Base-by-base conservation (phyloP, 805 yeast genomes). In the Hanseniaspora lindneri region DNA sequence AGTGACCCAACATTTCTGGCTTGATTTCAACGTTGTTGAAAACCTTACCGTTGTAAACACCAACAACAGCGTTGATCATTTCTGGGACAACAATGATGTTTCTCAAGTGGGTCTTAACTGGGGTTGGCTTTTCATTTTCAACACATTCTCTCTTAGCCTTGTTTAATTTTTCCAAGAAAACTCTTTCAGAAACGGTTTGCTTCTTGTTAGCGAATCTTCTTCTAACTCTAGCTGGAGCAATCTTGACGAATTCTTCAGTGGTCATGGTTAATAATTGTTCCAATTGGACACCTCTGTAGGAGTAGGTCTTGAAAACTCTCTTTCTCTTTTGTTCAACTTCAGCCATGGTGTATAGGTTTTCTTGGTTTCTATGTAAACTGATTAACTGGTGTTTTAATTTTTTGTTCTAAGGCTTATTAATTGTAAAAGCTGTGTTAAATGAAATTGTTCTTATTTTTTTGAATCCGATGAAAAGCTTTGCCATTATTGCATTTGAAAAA, bases 1-100 rank as follows among this genome's bases (percentile, higher is more conserved):
- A 92, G 83, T 89, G 96, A 71, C 98, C 97, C 70, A 89, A 88
- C 98, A 92, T 92, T 79, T 92, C 99, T 68, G 98, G 96, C 74
- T 77, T 87, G 75, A 92, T 76, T 75, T 92, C 99, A 72, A 92
- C 96, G 66, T 81, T 83, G 94, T 89, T 89, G 94, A 92, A 92
- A 64, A 77, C 85, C 79, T 92, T 92, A 77, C 99, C 99, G 81
- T 92, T 92, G 95, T 92, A 92, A 65, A 92, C 83, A 76, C 96
- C 96, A 64, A 92, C 80, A 61, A 89, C 94, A 56, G 96, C 86
- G 71, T 98, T 98, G 66, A 92, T 87, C 98, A 92, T 92, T 80
- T 92, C 99, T 75, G 99, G 99, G 61, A 92, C 92, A 67, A 92
- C 71, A 71, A 92, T 73, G 95, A 88, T 86, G 83, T 88, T 88